phyloP scores from a whole-genome alignment of 176 grass and related monocot genomes.

The Areca catechu region DNA sequence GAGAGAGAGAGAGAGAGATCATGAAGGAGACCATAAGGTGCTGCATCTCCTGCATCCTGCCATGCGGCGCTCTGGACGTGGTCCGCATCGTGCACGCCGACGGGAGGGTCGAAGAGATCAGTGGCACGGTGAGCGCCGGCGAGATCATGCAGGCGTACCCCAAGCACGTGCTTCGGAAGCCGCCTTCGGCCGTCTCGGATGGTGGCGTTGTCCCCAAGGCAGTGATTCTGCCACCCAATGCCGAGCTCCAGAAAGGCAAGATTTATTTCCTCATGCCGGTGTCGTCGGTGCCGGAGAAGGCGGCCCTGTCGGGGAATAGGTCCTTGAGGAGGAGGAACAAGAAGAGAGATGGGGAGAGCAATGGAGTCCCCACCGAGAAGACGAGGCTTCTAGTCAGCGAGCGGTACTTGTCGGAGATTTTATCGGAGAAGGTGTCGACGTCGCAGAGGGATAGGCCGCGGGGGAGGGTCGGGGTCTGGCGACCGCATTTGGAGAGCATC shows the following conservation, averaged over 20 bases:
- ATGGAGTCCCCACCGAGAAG: conserved; percentile 29
- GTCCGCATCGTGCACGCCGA: conserved; percentile 95
- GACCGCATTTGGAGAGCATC: conserved; percentile 14
- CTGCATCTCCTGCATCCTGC: conserved; percentile 98
- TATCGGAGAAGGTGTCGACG: conserved; percentile 74
- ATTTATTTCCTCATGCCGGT: conserved; percentile 93
- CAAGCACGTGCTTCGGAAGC: conserved; percentile 75
- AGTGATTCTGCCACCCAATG: conserved; percentile 68
- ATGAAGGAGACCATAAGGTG: conserved; percentile 83
- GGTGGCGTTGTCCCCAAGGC: conserved; percentile 44
- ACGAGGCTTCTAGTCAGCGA: conserved; percentile 68
- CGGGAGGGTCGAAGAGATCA: conserved; percentile 89
- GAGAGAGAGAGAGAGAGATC: too few species aligned
- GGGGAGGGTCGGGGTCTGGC: conserved; percentile 79
- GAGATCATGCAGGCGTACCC: conserved; percentile 92
- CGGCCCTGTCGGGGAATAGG: background rate
- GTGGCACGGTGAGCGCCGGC: conserved; percentile 56
- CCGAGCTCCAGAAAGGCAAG: conserved; percentile 85
- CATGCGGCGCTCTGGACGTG: conserved; percentile 91
- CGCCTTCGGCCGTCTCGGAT: conserved; percentile 37
- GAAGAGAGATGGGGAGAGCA: conserved; percentile 31
- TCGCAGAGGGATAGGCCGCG: conserved; percentile 52
- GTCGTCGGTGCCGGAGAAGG: conserved; percentile 6
- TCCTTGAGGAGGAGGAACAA: conserved; percentile 40
- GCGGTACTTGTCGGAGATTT: conserved; percentile 79